Evolutionary conservation across 345 rosid species (phyloP).

Genomic region (Eucalyptus sp.): DNA sequence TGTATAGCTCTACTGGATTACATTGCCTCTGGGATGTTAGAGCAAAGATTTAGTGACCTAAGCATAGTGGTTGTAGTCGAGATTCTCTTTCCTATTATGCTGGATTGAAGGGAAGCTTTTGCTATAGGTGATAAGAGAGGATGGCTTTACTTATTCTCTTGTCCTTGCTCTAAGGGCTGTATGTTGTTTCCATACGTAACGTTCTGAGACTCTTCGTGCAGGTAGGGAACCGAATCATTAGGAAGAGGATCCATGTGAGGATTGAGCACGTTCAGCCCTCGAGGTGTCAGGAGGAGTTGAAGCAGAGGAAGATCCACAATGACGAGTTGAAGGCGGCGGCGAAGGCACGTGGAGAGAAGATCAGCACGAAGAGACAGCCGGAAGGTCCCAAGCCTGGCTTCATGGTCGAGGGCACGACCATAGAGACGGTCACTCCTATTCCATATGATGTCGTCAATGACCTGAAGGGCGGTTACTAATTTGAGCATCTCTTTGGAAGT

Average conservation of each 20-base stretch:
- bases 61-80: neutral
- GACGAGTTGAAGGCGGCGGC: constrained; percentile 68
- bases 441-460: constrained; percentile 87
- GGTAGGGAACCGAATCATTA: constrained; percentile 62
- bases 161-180: neutral
- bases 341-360: constrained; percentile 47
- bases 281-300: constrained; percentile 59
- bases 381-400: constrained; percentile 79
- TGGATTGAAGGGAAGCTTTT: neutral
- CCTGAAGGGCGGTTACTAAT: constrained; percentile 72
- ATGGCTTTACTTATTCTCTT: neutral
- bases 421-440: constrained; percentile 76
- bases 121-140: neutral
- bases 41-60: neutral
- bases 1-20: neutral
- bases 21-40: neutral
- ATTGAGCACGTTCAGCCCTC: constrained; percentile 72
- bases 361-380: constrained; percentile 77
- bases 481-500: neutral
- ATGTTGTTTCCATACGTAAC: neutral
- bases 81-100: neutral
- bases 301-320: constrained; percentile 36
- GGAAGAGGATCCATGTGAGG: constrained; percentile 75
- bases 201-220: neutral
- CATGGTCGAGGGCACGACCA: constrained; percentile 76